Percentiles rank a stretch among this genome's conserved stretches.
These are phyloP conservation scores for Setaria viridis DNA, from an alignment of 202 grass and related monocot species.

Conservation along the genomic window DNA sequence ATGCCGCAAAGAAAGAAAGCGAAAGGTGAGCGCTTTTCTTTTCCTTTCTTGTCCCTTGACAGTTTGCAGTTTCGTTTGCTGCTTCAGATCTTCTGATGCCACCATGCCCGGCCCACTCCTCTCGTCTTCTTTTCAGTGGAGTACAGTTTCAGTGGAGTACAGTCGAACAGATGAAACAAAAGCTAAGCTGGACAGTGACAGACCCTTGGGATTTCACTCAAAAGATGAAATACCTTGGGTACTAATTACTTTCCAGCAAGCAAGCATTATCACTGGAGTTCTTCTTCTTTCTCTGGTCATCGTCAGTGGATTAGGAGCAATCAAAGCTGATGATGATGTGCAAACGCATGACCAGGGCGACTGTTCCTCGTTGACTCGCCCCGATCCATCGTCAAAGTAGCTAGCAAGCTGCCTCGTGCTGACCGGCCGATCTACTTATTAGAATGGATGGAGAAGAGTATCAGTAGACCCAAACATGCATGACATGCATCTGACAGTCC, in stretches of 20 bases:
- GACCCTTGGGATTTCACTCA: too few species aligned
- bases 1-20: background rate
- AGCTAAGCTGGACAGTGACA: background rate
- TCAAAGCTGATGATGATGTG: background rate
- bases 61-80: background rate
- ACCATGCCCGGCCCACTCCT: background rate
- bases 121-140: background rate
- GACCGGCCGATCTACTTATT: too few species aligned
- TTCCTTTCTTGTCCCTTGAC: background rate
- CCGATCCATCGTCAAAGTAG: background rate
- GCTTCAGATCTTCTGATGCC: background rate
- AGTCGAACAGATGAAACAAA: background rate
- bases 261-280: too few species aligned
- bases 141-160: background rate
- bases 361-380: background rate
- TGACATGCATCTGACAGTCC: background rate
- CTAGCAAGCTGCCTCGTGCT: background rate
- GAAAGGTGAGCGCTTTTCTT: background rate
- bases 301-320: background rate
- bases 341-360: background rate
- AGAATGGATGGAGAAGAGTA: too few species aligned
- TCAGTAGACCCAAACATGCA: too few species aligned
- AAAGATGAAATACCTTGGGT: background rate
- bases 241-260: background rate
- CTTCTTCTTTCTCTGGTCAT: background rate